These are phyloP conservation scores for Scenedesmus sp. DNA, from an alignment of 163 green algal genomes.

Conservation along the genomic window DNA sequence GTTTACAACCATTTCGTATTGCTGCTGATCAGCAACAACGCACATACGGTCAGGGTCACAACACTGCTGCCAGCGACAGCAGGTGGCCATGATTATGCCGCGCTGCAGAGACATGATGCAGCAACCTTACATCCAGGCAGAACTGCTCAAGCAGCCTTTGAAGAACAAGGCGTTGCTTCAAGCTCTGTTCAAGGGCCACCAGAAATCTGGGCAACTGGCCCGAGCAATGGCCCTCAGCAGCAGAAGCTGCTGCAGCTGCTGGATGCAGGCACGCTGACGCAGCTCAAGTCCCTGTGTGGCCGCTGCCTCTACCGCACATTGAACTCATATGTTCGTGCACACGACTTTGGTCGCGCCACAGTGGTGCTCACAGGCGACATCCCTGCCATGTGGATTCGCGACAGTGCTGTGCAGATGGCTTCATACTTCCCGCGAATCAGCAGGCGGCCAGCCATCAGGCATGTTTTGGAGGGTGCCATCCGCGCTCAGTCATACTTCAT, in stretches of 20 bases:
- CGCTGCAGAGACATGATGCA: too few relatives aligned
- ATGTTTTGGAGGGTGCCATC: constrained; percentile 63
- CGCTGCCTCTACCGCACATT: constrained; percentile 42
- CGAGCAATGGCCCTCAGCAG: not conserved
- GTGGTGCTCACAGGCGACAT: constrained; percentile 67
- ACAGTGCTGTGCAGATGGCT: constrained; percentile 66
- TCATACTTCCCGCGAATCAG: constrained; percentile 63
- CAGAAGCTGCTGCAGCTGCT: not conserved
- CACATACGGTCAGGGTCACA: too few relatives aligned
- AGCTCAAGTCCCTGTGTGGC: constrained; percentile 45
- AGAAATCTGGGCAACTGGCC: constrained; percentile 39
- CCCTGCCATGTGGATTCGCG: constrained; percentile 64
- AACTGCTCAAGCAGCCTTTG: not conserved
- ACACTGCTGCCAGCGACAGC: too few relatives aligned
- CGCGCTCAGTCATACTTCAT: constrained; percentile 70
- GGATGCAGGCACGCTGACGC: not conserved
- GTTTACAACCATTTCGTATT: not conserved
- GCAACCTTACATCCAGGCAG: too few relatives aligned
- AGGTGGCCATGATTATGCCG: not conserved
- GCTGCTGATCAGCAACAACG: not conserved
- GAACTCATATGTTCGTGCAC: constrained; percentile 27
- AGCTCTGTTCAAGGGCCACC: not conserved
- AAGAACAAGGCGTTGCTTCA: not conserved
- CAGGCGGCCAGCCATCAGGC: constrained; percentile 51
- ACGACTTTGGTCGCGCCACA: constrained; percentile 17